Percentiles rank a stretch among this genome's conserved stretches.
phyloP scores from a whole-genome alignment of 306 rosid species.

The Quercus variabilis region DNA sequence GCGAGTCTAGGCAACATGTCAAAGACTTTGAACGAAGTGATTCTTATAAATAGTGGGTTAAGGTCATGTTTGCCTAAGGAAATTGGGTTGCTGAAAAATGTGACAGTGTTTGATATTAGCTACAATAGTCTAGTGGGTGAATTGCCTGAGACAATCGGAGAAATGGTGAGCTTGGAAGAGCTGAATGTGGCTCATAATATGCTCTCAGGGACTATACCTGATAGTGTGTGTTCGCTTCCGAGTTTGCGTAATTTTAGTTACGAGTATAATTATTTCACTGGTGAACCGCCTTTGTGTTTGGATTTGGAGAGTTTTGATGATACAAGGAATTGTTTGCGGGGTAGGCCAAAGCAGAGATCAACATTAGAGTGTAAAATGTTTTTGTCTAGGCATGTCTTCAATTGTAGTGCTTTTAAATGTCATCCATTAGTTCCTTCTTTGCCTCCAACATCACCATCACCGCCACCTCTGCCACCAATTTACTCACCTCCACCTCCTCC shows the following conservation, averaged over 20 bases:
- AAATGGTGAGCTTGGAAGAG: conserved; percentile 49
- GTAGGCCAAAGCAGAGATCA: conserved; percentile 34
- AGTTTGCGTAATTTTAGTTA: conserved; percentile 26
- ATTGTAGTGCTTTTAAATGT: conserved; percentile 22
- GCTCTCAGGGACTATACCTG: conserved; percentile 29
- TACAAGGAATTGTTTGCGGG: conserved; percentile 25
- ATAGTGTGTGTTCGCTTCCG: conserved; percentile 28
- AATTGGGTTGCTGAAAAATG: conserved; percentile 51
- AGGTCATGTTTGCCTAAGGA: conserved; percentile 58
- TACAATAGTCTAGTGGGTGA: conserved; percentile 48
- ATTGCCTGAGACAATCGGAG: conserved; percentile 45
- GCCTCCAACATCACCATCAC: conserved; percentile 20
- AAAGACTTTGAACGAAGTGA: conserved; percentile 52
- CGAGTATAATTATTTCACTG: conserved; percentile 32
- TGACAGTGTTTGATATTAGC: conserved; percentile 64
- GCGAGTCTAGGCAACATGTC: conserved; percentile 69
- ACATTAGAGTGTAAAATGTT: conserved; percentile 22
- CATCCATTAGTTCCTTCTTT: conserved; percentile 26
- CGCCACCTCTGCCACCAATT: neutral
- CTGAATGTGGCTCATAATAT: conserved; percentile 60
- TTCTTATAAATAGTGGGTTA: conserved; percentile 41
- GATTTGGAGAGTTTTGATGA: conserved; percentile 17
- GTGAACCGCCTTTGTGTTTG: conserved; percentile 21
- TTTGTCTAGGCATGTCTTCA: conserved; percentile 11
- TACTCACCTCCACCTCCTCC: neutral